Conservation (phyloP, 2,329 filamentous ascomycete genomes). For the Fusarium pseudoanthophilum region DNA sequence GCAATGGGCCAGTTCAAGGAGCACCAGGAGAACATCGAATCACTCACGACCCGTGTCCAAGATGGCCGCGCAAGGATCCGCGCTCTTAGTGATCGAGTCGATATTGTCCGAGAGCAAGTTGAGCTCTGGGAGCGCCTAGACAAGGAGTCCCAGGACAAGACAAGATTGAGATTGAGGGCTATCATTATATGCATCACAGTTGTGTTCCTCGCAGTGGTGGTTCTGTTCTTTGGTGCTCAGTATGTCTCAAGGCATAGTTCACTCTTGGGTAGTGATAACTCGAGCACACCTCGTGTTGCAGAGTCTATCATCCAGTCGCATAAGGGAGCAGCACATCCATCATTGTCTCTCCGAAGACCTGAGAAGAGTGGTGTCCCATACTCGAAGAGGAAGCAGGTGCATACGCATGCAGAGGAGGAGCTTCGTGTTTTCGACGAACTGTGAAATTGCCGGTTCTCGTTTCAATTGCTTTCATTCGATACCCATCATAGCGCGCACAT, state of each 20-base stretch:
- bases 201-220: conserved; percentile 59
- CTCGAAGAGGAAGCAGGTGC: conserved; percentile 43
- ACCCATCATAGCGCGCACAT: conserved; percentile 18
- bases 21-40: conserved; percentile 71
- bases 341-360: conserved; percentile 31
- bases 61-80: conserved; percentile 69
- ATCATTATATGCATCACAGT: conserved; percentile 70
- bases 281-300: conserved; percentile 24
- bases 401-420: conserved; percentile 48
- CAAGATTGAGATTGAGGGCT: conserved; percentile 69
- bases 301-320: conserved; percentile 40
- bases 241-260: conserved; percentile 33
- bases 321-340: conserved; percentile 37
- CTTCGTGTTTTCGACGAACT: conserved; percentile 60
- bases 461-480: conserved; percentile 12
- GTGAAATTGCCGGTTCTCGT: conserved; percentile 39
- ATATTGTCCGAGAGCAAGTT: conserved; percentile 70
- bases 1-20: conserved; percentile 70
- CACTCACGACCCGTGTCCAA: conserved; percentile 70
- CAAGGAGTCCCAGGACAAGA: conserved; percentile 74
- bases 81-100: conserved; percentile 70
- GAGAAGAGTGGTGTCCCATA: conserved; percentile 39
- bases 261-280: conserved; percentile 12
- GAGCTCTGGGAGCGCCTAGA: conserved; percentile 76
- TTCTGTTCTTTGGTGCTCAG: conserved; percentile 52